phyloP scores from a whole-genome alignment of 106 monocot species.

The Amphibolis antarctica region DNA sequence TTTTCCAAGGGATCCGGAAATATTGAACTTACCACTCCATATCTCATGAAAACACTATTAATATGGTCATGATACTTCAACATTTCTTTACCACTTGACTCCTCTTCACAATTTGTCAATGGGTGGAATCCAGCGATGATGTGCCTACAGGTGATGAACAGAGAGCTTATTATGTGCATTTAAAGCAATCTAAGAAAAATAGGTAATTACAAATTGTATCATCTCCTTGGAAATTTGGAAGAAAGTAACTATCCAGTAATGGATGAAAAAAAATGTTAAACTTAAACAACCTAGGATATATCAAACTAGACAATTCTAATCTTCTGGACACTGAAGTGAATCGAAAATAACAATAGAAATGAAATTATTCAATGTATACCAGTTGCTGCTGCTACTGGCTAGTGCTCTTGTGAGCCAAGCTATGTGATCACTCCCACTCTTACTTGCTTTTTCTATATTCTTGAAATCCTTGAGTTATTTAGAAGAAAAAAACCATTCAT shows the following conservation, averaged over 20 bases:
- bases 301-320: no score
- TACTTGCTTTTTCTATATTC: slow-evolving; percentile 6
- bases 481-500: neutral
- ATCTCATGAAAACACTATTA: slow-evolving; percentile 20
- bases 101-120: slow-evolving; percentile 19
- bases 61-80: slow-evolving; percentile 20
- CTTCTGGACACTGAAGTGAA: neutral
- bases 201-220: no score
- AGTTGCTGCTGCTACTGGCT: slow-evolving; percentile 19
- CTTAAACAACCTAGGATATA: no score
- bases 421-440: slow-evolving; percentile 15
- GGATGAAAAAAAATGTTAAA: no score
- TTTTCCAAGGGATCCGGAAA: no score
- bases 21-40: slow-evolving; percentile 29
- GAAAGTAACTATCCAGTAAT: no score
- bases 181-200: no score
- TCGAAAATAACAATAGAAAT: neutral
- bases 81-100: slow-evolving; percentile 8
- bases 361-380: slow-evolving; percentile 13
- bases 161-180: neutral
- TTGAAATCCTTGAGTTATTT: slow-evolving; percentile 11
- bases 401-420: slow-evolving; percentile 18
- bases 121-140: slow-evolving; percentile 43
- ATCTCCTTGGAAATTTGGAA: no score
- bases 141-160: slow-evolving; percentile 16